These are phyloP conservation scores for Moricandia moricandioides DNA, from an alignment of 345 rosid species.

Conservation along the genomic window DNA sequence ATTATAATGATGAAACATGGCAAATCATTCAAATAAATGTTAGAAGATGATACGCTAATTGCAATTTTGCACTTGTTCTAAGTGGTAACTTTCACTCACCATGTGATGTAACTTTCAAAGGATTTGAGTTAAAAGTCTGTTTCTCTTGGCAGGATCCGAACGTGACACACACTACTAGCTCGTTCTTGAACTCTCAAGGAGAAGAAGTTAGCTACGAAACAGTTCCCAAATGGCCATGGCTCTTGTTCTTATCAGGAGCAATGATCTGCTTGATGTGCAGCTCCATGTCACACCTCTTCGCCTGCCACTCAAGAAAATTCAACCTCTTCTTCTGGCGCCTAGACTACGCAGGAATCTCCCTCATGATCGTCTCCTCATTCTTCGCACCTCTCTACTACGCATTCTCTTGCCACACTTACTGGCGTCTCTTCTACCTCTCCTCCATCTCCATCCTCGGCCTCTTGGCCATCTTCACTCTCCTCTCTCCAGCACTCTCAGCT, in stretches of 20 bases:
- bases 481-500: conserved; percentile 65
- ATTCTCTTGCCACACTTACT: conserved; percentile 68
- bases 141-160: conserved; percentile 55
- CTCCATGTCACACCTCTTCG: conserved; percentile 89
- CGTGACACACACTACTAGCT: conserved; percentile 36
- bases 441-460: conserved; percentile 63
- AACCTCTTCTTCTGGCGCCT: conserved; percentile 91
- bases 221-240: conserved; percentile 90
- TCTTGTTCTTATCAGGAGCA: conserved; percentile 72
- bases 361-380: conserved; percentile 90
- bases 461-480: conserved; percentile 70
- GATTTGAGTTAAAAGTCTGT: background rate
- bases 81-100: conserved; percentile 11
- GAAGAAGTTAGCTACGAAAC: conserved; percentile 33
- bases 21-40: too few species aligned
- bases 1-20: too few species aligned
- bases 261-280: conserved; percentile 87
- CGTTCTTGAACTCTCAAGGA: conserved; percentile 28
- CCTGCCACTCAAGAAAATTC: conserved; percentile 76
- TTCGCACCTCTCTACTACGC: conserved; percentile 82
- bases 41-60: background rate
- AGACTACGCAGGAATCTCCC: conserved; percentile 89
- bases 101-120: conserved; percentile 9
- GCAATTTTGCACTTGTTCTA: background rate
- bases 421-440: conserved; percentile 63